Conservation (phyloP, 768 basidiomycete genomes). For the Albatrellus ellisii region DNA sequence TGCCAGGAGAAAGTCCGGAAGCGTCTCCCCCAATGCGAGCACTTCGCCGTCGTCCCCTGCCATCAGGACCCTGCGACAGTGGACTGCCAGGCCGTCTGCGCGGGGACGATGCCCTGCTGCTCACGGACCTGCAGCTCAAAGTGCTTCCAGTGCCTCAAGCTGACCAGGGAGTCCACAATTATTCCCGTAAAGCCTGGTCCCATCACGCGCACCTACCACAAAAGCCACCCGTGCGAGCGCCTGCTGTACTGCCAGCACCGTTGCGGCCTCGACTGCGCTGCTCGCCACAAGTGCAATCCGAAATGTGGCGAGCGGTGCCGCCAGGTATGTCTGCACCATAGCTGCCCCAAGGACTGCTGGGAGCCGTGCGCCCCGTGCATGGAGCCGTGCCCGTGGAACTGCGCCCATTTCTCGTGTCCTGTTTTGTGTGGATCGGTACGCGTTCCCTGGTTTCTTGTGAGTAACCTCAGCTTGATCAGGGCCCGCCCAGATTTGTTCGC, state of each 20-base stretch:
- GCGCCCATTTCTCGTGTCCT: slow-evolving; percentile 21
- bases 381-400: slow-evolving; percentile 23
- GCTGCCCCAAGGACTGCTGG: slow-evolving; percentile 20
- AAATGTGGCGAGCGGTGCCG: slow-evolving; percentile 17
- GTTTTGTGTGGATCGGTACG: slow-evolving; percentile 26
- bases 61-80: slow-evolving; percentile 9
- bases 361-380: slow-evolving; percentile 22
- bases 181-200: neutral
- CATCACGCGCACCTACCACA: slow-evolving; percentile 13
- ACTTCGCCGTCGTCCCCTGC: slow-evolving; percentile 14
- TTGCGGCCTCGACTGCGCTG: slow-evolving; percentile 19
- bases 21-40: slow-evolving; percentile 20
- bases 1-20: slow-evolving; percentile 18
- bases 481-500: slow-evolving; percentile 21
- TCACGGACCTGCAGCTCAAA: slow-evolving; percentile 17
- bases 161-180: slow-evolving; percentile 1
- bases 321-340: slow-evolving; percentile 19
- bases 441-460: neutral
- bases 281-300: slow-evolving; percentile 18
- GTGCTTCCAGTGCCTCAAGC: slow-evolving; percentile 20
- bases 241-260: slow-evolving; percentile 20
- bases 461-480: neutral
- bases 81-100: slow-evolving; percentile 18
- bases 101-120: slow-evolving; percentile 17
- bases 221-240: slow-evolving; percentile 20